A percentile compares a stretch with the other conserved stretches of the same genome.
phyloP scores from a whole-genome alignment of 1,284 basidiomycete genomes.

The Sparassis latifolia region DNA sequence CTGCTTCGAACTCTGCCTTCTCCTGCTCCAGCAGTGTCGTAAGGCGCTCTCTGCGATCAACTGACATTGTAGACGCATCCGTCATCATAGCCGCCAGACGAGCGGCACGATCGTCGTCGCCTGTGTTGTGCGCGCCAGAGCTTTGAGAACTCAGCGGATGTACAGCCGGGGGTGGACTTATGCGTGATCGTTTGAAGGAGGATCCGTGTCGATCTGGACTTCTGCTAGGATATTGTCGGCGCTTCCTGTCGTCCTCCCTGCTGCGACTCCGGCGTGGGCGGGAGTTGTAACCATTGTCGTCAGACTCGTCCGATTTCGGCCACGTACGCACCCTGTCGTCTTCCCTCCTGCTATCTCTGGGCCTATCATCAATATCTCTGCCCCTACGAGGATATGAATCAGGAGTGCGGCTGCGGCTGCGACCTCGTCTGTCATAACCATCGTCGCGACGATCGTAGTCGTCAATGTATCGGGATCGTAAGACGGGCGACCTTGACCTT shows the following conservation, averaged over 20 bases:
- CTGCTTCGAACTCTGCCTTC: slow-evolving; percentile 62
- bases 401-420: slow-evolving; percentile 22
- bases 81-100: slow-evolving; percentile 83
- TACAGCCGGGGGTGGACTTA: slow-evolving; percentile 29
- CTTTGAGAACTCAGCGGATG: no score
- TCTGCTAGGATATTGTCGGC: slow-evolving; percentile 42
- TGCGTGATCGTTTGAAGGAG: slow-evolving; percentile 35
- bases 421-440: slow-evolving; percentile 17
- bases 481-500: slow-evolving; percentile 28
- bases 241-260: slow-evolving; percentile 31
- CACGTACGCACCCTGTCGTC: slow-evolving; percentile 23
- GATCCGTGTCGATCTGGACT: slow-evolving; percentile 18
- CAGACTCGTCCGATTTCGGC: slow-evolving; percentile 43
- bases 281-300: slow-evolving; percentile 28
- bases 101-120: slow-evolving; percentile 61
- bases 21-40: slow-evolving; percentile 60
- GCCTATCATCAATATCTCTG: slow-evolving; percentile 14
- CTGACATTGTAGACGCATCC: slow-evolving; percentile 58
- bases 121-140: no score
- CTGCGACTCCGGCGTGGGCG: slow-evolving; percentile 7
- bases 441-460: slow-evolving; percentile 4
- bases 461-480: no score
- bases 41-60: slow-evolving; percentile 65
- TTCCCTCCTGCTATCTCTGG: slow-evolving; percentile 11
- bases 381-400: slow-evolving; percentile 23